Evolutionary conservation across 805 yeast species (phyloP), one percentile per base, ranked within the genome.

Genomic region (Candida wancherniae): DNA sequence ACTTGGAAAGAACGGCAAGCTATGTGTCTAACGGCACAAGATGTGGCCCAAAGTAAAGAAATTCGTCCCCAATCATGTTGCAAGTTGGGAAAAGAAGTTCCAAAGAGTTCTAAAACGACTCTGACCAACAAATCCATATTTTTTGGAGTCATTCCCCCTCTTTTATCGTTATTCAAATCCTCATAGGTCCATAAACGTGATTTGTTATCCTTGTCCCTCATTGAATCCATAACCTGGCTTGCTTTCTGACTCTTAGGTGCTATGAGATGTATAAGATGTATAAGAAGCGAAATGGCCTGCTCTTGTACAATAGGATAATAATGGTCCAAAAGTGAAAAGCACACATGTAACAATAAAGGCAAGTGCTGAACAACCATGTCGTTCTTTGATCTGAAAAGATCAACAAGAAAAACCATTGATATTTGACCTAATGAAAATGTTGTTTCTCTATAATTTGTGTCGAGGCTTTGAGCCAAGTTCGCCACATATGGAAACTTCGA

Each of bases 1-100:
- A 88, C 71, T 53, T 92, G 98, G 58, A 94, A 90, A 0, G 97
- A 88, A 15, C 98, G 72, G 44, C 98, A 92, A 0, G 99, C 98
- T 44, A 92, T 75, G 53, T 94, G 99, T 49, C 97, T 71, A 2
- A 90, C 97, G 2, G 97, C 94, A 61, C 97, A 92, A 1, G 95
- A 80, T 0, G 98, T 92, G 0, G 98, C 97, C 98, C 98, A 92
- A 17, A 72, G 69, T 20, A 94, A 64, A 0, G 97, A 81, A 3
- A 74, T 76, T 19, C 80, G 63, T 29, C 94, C 80, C 98, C 98
- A 92, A 29, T 80, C 84, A 24, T 73, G 73, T 51, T 82, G 94
- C 23, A 87, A 61, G 1, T 78, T 73, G 2, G 61, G 57, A 15
- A 61, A 57, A 0, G 66, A 55, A 0, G 67, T 59, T 6, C 61